A percentile compares a stretch with the other conserved stretches of the same genome.
Evolutionary conservation across 345 rosid species (phyloP).

Genomic region (Gossypium longicalyx): DNA sequence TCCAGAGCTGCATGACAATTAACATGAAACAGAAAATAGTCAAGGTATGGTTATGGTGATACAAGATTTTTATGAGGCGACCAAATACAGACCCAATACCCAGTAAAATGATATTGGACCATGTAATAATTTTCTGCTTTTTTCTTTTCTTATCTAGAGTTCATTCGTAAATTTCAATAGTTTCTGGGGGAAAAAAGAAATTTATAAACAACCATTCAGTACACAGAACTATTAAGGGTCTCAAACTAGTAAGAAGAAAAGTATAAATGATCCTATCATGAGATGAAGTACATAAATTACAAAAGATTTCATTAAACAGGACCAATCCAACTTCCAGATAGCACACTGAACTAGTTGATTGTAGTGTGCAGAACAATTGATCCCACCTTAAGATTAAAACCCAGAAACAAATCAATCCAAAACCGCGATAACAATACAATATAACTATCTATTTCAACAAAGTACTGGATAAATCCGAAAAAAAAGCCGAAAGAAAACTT

Average conservation of each 20-base stretch:
- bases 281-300: neutral
- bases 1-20: constrained; percentile 4
- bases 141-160: neutral
- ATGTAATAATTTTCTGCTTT: neutral
- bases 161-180: neutral
- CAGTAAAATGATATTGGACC: constrained; percentile 1
- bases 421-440: neutral
- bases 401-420: neutral
- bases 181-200: neutral
- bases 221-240: neutral
- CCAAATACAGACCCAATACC: neutral
- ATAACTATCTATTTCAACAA: neutral
- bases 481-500: neutral
- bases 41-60: neutral
- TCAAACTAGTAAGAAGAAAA: neutral
- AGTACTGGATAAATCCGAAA: neutral
- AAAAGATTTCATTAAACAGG: neutral
- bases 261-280: neutral
- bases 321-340: neutral
- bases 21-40: constrained; percentile 1
- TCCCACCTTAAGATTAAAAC: neutral
- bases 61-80: neutral
- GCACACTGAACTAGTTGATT: neutral
- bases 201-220: neutral
- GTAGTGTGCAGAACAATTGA: neutral